A percentile compares a stretch with the other conserved stretches of the same genome.
Evolutionary conservation across 2,329 filamentous ascomycete genomes (phyloP).

Genomic region (Fusarium robinianum): DNA sequence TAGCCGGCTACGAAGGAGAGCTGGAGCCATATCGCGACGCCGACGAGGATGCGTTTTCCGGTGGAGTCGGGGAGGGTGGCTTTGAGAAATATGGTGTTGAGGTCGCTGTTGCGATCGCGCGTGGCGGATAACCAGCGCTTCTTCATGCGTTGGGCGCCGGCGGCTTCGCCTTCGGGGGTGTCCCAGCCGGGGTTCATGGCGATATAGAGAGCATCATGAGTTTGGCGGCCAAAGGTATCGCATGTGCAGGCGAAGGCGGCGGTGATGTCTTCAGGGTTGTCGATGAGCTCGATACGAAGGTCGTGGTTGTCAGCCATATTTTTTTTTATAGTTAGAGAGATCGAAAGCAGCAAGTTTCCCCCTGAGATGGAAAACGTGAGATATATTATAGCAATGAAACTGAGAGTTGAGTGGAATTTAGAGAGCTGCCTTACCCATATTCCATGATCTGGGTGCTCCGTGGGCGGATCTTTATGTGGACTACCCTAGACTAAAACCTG

Average conservation of each 20-base stretch:
- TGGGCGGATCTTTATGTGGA: no score
- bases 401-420: no score
- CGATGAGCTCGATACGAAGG: slow-evolving; percentile 36
- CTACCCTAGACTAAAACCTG: no score
- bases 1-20: slow-evolving; percentile 53
- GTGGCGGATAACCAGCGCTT: slow-evolving; percentile 47
- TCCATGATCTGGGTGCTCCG: no score
- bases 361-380: no score
- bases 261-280: slow-evolving; percentile 35
- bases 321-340: no score
- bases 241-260: slow-evolving; percentile 32
- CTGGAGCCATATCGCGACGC: slow-evolving; percentile 61
- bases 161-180: slow-evolving; percentile 48
- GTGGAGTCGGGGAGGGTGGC: slow-evolving; percentile 51
- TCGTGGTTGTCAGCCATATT: slow-evolving; percentile 14
- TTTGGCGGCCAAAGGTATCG: slow-evolving; percentile 54
- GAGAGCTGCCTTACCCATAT: no score
- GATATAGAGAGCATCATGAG: slow-evolving; percentile 55
- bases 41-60: slow-evolving; percentile 46
- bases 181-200: slow-evolving; percentile 60
- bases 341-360: no score
- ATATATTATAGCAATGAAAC: no score
- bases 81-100: slow-evolving; percentile 58
- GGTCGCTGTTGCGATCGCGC: slow-evolving; percentile 48
- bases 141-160: slow-evolving; percentile 44